Percentiles rank a stretch among this genome's conserved stretches.
These are phyloP conservation scores for Lavandula angustifolia DNA, from an alignment of 257 asterid genomes.

Conservation along the genomic window DNA sequence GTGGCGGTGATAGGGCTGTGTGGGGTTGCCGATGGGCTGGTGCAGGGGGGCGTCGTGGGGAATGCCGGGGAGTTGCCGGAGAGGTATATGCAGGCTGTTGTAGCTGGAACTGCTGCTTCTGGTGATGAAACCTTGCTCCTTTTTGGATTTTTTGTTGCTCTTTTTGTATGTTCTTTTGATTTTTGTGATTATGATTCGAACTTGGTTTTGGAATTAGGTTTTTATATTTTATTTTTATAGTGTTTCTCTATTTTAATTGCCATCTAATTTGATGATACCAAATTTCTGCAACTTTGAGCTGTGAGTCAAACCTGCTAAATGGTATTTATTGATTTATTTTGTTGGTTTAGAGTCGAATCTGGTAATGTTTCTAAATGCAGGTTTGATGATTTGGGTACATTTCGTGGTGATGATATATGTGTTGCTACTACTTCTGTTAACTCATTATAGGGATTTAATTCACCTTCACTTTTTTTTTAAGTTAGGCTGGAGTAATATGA, in stretches of 20 bases:
- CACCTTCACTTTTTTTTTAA: not conserved
- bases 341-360: not conserved
- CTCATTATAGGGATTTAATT: constrained; percentile 8
- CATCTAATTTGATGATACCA: not conserved
- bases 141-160: not conserved
- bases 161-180: not conserved
- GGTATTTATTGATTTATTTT: constrained; percentile 9
- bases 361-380: constrained; percentile 13
- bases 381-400: not conserved
- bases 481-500: not conserved
- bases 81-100: constrained; percentile 91
- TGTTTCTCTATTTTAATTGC: not conserved
- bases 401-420: not conserved
- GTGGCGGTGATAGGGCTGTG: constrained; percentile 58
- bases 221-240: not conserved
- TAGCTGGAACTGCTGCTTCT: constrained; percentile 95
- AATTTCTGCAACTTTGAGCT: constrained; percentile 1
- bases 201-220: constrained; percentile 17
- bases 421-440: not conserved
- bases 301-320: constrained; percentile 16
- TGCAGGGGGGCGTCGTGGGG: constrained; percentile 88
- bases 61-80: constrained; percentile 90
- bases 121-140: constrained; percentile 41
- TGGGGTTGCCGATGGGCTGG: constrained; percentile 86
- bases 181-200: constrained; percentile 13